A percentile compares a stretch with the other conserved stretches of the same genome.
Evolutionary conservation across 129 eudicot genomes (phyloP).

Genomic region (Artemisia argyi): DNA sequence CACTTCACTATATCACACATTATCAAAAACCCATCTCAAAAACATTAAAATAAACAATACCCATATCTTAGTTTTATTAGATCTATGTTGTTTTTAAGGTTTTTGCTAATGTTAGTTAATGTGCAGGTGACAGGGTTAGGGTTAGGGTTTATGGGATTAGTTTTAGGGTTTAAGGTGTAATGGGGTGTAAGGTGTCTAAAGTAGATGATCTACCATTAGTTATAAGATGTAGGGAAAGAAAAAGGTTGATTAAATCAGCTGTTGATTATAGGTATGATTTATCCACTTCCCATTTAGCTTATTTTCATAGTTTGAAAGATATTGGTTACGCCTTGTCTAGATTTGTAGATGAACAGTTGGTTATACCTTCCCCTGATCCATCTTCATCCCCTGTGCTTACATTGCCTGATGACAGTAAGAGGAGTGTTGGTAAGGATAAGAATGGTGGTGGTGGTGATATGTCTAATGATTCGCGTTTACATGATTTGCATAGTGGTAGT

Average conservation of each 20-base stretch:
- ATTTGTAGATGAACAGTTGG: constrained; percentile 84
- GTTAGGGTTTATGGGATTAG: constrained; percentile 24
- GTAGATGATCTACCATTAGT: constrained; percentile 75
- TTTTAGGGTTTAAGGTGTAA: constrained; percentile 13
- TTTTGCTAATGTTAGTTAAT: too few species aligned
- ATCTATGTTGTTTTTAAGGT: too few species aligned
- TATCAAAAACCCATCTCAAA: too few species aligned
- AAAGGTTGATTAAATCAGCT: constrained; percentile 65
- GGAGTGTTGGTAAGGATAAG: background rate
- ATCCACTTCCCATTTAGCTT: constrained; percentile 79
- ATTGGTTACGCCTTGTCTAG: constrained; percentile 73
- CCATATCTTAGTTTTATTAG: too few species aligned
- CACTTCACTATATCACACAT: too few species aligned
- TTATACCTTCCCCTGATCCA: constrained; percentile 45
- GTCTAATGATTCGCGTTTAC: constrained; percentile 32
- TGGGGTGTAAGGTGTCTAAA: constrained; percentile 90
- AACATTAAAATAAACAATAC: too few species aligned
- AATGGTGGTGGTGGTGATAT: constrained; percentile 17
- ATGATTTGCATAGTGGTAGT: constrained; percentile 30
- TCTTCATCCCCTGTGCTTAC: constrained; percentile 56
- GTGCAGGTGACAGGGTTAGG: constrained; percentile 27
- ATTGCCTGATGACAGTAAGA: constrained; percentile 55
- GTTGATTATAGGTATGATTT: constrained; percentile 75
- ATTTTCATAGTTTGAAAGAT: constrained; percentile 63
- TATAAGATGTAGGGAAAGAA: constrained; percentile 72